Conservation (phyloP, 2,329 filamentous ascomycete genomes). For the Verticillium longisporum region DNA sequence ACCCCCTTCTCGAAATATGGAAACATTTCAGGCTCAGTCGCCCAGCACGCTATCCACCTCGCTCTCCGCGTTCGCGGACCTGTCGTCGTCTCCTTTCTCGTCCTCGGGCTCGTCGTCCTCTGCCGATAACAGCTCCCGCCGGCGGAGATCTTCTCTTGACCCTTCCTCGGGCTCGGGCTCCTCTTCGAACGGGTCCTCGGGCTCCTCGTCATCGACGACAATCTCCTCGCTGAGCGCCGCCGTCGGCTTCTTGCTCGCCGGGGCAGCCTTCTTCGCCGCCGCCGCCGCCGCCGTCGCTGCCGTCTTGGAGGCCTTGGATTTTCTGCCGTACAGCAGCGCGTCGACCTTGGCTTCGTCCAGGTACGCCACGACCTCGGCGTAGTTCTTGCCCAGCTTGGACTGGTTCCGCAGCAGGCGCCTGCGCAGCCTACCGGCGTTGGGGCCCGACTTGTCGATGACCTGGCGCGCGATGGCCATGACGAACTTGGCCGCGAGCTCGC, state of each 20-base stretch:
- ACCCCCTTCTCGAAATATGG: no score
- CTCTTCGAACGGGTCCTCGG: slow-evolving; percentile 30
- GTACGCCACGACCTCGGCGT: slow-evolving; percentile 75
- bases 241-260: slow-evolving; percentile 25
- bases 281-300: slow-evolving; percentile 21
- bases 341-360: slow-evolving; percentile 63
- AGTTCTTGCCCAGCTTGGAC: slow-evolving; percentile 73
- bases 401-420: slow-evolving; percentile 74
- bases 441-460: slow-evolving; percentile 60
- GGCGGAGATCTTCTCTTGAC: slow-evolving; percentile 49
- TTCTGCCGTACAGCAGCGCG: slow-evolving; percentile 26
- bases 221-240: slow-evolving; percentile 36
- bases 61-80: slow-evolving; percentile 7
- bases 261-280: slow-evolving; percentile 31
- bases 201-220: slow-evolving; percentile 33
- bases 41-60: slow-evolving; percentile 30
- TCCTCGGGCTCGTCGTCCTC: slow-evolving; percentile 41
- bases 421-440: slow-evolving; percentile 56
- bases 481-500: slow-evolving; percentile 77
- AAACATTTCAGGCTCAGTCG: slow-evolving; percentile 20
- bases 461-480: slow-evolving; percentile 72
- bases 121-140: slow-evolving; percentile 46
- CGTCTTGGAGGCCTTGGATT: slow-evolving; percentile 31
- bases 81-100: slow-evolving; percentile 24
- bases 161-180: slow-evolving; percentile 49